These are phyloP conservation scores for Quercus ilex DNA, from an alignment of 306 rosid species.

Conservation along the genomic window DNA sequence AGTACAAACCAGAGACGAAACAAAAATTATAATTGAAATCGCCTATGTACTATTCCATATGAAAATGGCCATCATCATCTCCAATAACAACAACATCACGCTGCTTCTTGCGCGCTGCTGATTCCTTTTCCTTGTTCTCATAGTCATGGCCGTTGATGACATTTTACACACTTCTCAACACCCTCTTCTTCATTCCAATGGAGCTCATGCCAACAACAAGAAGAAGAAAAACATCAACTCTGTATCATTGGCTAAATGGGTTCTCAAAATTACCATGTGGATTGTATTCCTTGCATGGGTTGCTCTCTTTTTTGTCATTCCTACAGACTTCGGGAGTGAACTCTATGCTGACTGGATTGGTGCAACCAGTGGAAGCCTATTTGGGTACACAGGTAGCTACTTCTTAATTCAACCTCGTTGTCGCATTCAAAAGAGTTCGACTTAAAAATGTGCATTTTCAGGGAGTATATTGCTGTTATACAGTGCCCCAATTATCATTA, in stretches of 20 bases:
- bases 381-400: slow-evolving; percentile 59
- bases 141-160: background rate
- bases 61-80: background rate
- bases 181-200: background rate
- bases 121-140: background rate
- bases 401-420: background rate
- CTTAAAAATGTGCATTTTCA: slow-evolving; percentile 23
- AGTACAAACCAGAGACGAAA: no score
- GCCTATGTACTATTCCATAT: background rate
- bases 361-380: slow-evolving; percentile 30
- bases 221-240: background rate
- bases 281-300: slow-evolving; percentile 54
- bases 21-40: no score
- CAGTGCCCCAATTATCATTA: slow-evolving; percentile 56
- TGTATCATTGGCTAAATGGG: slow-evolving; percentile 39
- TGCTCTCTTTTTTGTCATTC: slow-evolving; percentile 47
- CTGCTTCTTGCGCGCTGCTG: no score
- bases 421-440: background rate
- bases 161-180: background rate
- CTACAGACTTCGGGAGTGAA: slow-evolving; percentile 22
- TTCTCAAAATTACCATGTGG: slow-evolving; percentile 50
- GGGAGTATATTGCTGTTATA: slow-evolving; percentile 58
- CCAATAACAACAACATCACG: no score
- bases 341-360: slow-evolving; percentile 16
- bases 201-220: background rate